Percentiles rank a stretch among this genome's conserved stretches.
phyloP scores from a whole-genome alignment of 2,329 filamentous ascomycete genomes.

The Fusarium tjaetaba region DNA sequence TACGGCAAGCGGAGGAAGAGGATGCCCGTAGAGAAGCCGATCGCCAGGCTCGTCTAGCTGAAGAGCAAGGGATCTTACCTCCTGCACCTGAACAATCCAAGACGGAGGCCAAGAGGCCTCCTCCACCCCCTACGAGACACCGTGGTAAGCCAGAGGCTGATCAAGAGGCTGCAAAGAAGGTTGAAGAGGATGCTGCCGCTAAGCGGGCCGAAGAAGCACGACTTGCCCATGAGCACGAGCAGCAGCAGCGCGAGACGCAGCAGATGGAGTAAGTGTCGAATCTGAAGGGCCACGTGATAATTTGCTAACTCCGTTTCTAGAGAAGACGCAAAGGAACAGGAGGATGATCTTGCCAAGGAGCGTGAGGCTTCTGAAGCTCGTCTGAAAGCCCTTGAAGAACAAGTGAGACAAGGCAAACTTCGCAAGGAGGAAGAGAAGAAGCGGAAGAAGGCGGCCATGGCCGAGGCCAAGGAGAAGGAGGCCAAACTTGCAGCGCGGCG shows the following conservation, averaged over 20 bases:
- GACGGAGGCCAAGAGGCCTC: slow-evolving; percentile 69
- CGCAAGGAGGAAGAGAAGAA: slow-evolving; percentile 98
- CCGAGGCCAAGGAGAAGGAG: slow-evolving; percentile 90
- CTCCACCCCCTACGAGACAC: slow-evolving; percentile 84
- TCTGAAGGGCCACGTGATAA: not conserved
- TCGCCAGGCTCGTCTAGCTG: slow-evolving; percentile 81
- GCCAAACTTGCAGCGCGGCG: slow-evolving; percentile 83
- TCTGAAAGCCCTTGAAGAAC: slow-evolving; percentile 89
- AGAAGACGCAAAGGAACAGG: slow-evolving; percentile 76
- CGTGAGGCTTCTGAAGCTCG: slow-evolving; percentile 83
- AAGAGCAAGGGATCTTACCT: slow-evolving; percentile 74
- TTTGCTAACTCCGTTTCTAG: slow-evolving; percentile 58
- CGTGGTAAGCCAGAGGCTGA: slow-evolving; percentile 68
- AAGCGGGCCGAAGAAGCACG: slow-evolving; percentile 74
- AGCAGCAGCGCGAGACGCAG: slow-evolving; percentile 77
- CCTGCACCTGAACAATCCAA: slow-evolving; percentile 62
- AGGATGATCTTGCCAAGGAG: slow-evolving; percentile 83
- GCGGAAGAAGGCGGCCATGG: slow-evolving; percentile 86
- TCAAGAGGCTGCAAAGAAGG: slow-evolving; percentile 63
- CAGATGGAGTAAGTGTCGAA: slow-evolving; percentile 80
- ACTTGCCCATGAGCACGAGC: slow-evolving; percentile 76
- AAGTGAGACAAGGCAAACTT: slow-evolving; percentile 91
- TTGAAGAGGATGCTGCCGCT: slow-evolving; percentile 64
- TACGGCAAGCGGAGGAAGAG: slow-evolving; percentile 92
- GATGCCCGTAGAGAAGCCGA: slow-evolving; percentile 89